A percentile compares a stretch with the other conserved stretches of the same genome.
phyloP scores from a whole-genome alignment of 495 filamentous ascomycete genomes.

The Pseudomonodictys pantanalensis region DNA sequence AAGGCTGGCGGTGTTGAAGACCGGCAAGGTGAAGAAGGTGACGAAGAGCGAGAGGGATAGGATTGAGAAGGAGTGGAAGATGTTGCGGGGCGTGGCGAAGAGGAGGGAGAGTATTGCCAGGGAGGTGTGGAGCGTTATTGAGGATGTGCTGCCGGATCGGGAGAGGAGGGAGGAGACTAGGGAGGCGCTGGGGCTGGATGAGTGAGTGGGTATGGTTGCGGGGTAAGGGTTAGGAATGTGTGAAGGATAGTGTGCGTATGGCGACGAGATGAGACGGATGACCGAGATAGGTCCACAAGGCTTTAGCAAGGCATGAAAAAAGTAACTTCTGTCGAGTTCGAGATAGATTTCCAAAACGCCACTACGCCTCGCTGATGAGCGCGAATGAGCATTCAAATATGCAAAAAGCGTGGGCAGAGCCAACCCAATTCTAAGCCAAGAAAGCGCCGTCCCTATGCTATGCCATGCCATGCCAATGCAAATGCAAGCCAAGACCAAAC shows the following conservation, averaged over 20 bases:
- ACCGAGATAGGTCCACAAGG: no score
- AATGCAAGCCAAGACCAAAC: no score
- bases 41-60: slow-evolving; percentile 48
- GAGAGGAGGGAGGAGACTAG: slow-evolving; percentile 31
- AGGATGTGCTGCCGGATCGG: slow-evolving; percentile 28
- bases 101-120: slow-evolving; percentile 48
- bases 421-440: no score
- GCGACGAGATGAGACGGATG: no score
- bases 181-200: slow-evolving; percentile 33
- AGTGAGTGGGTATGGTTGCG: slow-evolving; percentile 4
- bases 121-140: slow-evolving; percentile 39
- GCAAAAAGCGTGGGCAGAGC: no score
- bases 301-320: no score
- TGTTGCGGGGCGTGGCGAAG: slow-evolving; percentile 50
- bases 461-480: neutral
- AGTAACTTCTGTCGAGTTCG: no score
- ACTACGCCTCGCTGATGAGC: no score
- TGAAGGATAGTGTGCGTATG: no score
- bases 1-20: slow-evolving; percentile 44
- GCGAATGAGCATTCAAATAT: no score
- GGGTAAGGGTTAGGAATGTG: neutral
- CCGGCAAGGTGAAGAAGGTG: slow-evolving; percentile 46
- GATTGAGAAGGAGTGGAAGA: slow-evolving; percentile 50
- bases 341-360: no score
- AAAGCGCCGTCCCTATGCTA: no score